Evolutionary conservation across 495 filamentous ascomycete genomes (phyloP).

Genomic region (Emericellopsis terricola): DNA sequence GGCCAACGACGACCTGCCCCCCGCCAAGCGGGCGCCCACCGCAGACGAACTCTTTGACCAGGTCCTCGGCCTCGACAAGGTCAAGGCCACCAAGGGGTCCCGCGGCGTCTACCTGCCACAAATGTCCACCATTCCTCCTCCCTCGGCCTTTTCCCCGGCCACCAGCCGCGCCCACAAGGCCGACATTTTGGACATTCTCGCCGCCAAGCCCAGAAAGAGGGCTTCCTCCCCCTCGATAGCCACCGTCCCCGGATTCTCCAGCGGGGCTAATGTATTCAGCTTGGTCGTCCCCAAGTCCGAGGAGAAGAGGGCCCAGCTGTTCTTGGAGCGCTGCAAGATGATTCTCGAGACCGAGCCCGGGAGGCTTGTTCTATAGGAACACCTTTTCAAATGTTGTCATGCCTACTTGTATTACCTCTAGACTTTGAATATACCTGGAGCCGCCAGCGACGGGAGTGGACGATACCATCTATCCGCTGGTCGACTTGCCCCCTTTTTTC

Average conservation of each 20-base stretch:
- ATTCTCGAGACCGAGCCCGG: conserved; percentile 72
- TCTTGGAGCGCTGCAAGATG: conserved; percentile 67
- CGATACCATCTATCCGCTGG: too few relatives aligned
- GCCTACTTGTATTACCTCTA: too few relatives aligned
- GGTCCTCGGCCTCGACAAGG: conserved; percentile 52
- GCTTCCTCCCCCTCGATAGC: neutral
- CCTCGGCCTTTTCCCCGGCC: conserved; percentile 6
- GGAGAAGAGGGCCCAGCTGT: conserved; percentile 59
- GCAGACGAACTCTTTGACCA: conserved; percentile 77
- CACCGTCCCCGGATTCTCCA: conserved; percentile 16
- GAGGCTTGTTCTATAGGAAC: conserved; percentile 41
- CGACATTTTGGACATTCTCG: conserved; percentile 69
- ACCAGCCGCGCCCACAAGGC: conserved; percentile 8
- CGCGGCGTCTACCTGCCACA: conserved; percentile 52
- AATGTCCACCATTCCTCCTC: conserved; percentile 39
- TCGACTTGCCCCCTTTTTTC: too few relatives aligned
- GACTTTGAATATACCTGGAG: too few relatives aligned
- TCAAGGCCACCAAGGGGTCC: conserved; percentile 18
- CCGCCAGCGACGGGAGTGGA: too few relatives aligned
- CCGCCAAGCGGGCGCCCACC: conserved; percentile 38
- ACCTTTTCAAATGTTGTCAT: neutral
- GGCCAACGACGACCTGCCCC: conserved; percentile 73
- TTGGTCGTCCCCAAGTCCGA: conserved; percentile 58
- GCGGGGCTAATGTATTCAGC: conserved; percentile 61
- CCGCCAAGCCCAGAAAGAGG: conserved; percentile 22